A percentile compares a stretch with the other conserved stretches of the same genome.
These are phyloP conservation scores for Hypholoma sublateritium DNA, from an alignment of 768 basidiomycete species.

Conservation along the genomic window DNA sequence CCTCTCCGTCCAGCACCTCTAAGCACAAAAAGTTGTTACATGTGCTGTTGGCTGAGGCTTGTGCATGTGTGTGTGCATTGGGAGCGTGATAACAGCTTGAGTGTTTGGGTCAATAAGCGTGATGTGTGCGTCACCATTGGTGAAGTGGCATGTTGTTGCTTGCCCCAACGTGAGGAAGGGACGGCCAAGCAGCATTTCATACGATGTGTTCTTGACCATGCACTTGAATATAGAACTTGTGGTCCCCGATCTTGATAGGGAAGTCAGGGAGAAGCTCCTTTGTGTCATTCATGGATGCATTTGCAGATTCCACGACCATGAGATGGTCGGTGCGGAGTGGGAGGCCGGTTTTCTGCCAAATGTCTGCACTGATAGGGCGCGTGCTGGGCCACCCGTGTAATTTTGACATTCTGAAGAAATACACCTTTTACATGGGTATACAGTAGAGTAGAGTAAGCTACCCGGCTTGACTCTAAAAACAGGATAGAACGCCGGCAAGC, in stretches of 20 bases:
- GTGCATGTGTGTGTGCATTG: not conserved
- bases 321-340: conserved; percentile 6
- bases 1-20: not conserved
- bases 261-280: conserved; percentile 10
- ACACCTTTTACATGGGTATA: too few relatives aligned
- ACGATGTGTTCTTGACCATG: conserved; percentile 18
- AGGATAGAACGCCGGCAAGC: too few relatives aligned
- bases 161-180: conserved; percentile 10
- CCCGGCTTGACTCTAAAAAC: too few relatives aligned
- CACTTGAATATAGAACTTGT: conserved; percentile 15
- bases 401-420: too few relatives aligned
- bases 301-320: conserved; percentile 11
- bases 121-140: conserved; percentile 3
- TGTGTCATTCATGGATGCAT: not conserved
- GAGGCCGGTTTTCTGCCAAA: conserved; percentile 7
- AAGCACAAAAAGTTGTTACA: too few relatives aligned
- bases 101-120: conserved; percentile 2
- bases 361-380: too few relatives aligned
- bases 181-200: conserved; percentile 17
- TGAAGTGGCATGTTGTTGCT: not conserved
- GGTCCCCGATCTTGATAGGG: conserved; percentile 9
- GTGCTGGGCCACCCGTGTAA: too few relatives aligned
- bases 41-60: too few relatives aligned
- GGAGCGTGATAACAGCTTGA: not conserved
- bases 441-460: too few relatives aligned